Conservation (phyloP, 768 basidiomycete genomes). For the Dacryopinax spathularia region DNA sequence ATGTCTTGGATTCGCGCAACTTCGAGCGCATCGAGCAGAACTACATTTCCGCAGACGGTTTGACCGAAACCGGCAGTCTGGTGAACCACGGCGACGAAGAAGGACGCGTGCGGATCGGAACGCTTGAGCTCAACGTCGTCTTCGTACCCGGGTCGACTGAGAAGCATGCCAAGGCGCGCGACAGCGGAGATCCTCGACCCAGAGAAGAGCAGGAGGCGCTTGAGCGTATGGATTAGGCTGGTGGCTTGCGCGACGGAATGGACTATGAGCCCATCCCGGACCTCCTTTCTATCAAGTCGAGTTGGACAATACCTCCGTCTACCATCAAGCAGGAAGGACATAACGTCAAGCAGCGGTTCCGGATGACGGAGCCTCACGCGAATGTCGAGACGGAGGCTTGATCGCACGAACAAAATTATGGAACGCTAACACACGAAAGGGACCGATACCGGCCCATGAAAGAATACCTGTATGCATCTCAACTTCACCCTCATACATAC, state of each 20-base stretch:
- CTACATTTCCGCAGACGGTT: conserved; percentile 21
- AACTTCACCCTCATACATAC: no score
- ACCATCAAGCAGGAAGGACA: conserved; percentile 33
- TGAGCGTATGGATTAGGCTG: conserved; percentile 4
- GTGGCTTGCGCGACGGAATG: conserved; percentile 3
- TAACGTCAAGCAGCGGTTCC: conserved; percentile 27
- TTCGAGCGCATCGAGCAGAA: conserved; percentile 23
- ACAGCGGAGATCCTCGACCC: conserved; percentile 15
- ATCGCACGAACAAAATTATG: no score
- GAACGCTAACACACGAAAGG: no score
- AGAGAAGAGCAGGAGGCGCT: conserved; percentile 19
- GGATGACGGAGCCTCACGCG: conserved; percentile 19
- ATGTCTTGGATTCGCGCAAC: conserved; percentile 17
- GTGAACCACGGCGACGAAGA: conserved; percentile 20
- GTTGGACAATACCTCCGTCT: conserved; percentile 8
- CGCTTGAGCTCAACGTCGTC: conserved; percentile 16
- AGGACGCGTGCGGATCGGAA: conserved; percentile 19
- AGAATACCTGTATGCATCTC: no score
- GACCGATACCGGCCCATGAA: no score
- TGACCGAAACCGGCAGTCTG: conserved; percentile 11
- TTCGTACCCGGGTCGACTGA: conserved; percentile 22
- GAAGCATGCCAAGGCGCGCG: conserved; percentile 17
- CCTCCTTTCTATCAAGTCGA: background rate
- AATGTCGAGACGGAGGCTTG: background rate
- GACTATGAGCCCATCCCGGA: conserved; percentile 12